phyloP scores from a whole-genome alignment of 2,329 filamentous ascomycete genomes.

The Cercospora sesami region DNA sequence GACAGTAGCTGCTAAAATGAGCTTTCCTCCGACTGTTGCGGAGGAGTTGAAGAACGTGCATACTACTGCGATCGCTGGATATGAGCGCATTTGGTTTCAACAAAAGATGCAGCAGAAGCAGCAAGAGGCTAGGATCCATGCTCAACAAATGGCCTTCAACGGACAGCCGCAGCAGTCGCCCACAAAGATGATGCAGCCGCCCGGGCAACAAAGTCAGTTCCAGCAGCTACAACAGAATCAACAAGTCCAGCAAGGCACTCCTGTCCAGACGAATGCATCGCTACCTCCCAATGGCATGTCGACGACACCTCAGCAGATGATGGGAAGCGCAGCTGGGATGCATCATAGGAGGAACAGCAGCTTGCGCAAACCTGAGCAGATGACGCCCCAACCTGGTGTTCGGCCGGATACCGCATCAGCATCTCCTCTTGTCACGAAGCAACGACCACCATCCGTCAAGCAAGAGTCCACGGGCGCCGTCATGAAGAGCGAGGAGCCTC shows the following conservation, averaged over 20 bases:
- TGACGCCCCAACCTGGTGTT: constrained; percentile 32
- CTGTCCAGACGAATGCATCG: constrained; percentile 50
- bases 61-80: constrained; percentile 71
- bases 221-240: constrained; percentile 35
- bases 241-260: constrained; percentile 41
- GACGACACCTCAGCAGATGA: constrained; percentile 50
- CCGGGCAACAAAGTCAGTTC: constrained; percentile 29
- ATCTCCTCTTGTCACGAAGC: constrained; percentile 35
- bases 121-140: constrained; percentile 38
- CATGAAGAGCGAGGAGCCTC: constrained; percentile 39
- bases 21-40: constrained; percentile 60
- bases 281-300: constrained; percentile 50
- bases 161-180: constrained; percentile 38
- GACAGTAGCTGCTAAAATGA: constrained; percentile 60
- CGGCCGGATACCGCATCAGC: constrained; percentile 28
- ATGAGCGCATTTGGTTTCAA: constrained; percentile 68
- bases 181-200: constrained; percentile 36
- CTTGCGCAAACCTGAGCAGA: constrained; percentile 34
- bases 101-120: constrained; percentile 51
- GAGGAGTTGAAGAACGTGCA: constrained; percentile 71
- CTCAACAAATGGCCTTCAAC: constrained; percentile 44
- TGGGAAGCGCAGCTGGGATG: constrained; percentile 37
- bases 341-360: constrained; percentile 39
- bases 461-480: constrained; percentile 31
- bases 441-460: constrained; percentile 35